A percentile compares a stretch with the other conserved stretches of the same genome.
These are phyloP conservation scores for Sequoiadendron giganteum DNA, from an alignment of 75 land plant genomes.

Conservation along the genomic window DNA sequence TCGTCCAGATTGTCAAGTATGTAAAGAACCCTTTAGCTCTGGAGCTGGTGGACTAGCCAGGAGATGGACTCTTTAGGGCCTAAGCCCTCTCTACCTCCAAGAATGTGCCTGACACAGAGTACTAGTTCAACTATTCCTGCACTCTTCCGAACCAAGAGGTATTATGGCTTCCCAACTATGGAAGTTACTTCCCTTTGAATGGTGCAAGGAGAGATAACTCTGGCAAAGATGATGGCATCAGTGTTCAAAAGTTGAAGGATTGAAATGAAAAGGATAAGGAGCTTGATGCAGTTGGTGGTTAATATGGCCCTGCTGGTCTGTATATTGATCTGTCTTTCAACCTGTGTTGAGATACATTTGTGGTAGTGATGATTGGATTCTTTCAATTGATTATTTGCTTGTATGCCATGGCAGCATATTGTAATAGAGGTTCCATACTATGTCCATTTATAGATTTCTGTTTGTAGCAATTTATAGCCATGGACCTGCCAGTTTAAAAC, in stretches of 20 bases:
- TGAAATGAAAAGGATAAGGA: background rate
- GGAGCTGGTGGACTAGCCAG: background rate
- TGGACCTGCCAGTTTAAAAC: too few species aligned
- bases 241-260: background rate
- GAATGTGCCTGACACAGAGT: too few species aligned
- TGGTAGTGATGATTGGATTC: background rate
- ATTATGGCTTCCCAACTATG: background rate
- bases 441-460: background rate
- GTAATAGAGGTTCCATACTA: background rate
- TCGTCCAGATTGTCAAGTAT: background rate
- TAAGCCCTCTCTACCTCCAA: background rate
- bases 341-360: background rate
- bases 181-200: background rate
- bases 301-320: background rate
- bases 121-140: background rate
- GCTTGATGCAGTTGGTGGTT: background rate
- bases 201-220: background rate
- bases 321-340: background rate
- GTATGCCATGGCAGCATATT: background rate
- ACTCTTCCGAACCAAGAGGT: background rate
- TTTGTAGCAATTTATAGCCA: too few species aligned
- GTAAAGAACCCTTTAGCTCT: background rate
- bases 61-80: background rate
- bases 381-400: background rate
- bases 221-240: background rate